Percentiles rank a stretch among this genome's conserved stretches.
These are phyloP conservation scores for Yamadazyma membranifaciens DNA, from an alignment of 1,139 yeast genomes.

Conservation along the genomic window DNA sequence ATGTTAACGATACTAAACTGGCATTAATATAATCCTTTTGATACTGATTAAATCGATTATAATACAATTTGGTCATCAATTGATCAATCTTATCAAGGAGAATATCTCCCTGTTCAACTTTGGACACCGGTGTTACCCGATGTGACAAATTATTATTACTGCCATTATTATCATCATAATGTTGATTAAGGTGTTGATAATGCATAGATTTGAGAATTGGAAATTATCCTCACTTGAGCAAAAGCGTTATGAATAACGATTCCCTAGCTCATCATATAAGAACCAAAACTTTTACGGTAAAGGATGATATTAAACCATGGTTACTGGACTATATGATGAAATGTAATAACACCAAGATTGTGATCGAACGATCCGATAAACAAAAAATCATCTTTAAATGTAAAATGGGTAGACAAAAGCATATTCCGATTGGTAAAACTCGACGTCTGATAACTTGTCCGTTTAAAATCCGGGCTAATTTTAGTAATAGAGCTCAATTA, in stretches of 20 bases:
- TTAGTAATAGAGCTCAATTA: slow-evolving; percentile 48
- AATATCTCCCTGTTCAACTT: not conserved
- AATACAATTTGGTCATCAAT: slow-evolving; percentile 1
- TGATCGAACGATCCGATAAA: slow-evolving; percentile 69
- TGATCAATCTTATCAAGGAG: not conserved
- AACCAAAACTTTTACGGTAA: slow-evolving; percentile 16
- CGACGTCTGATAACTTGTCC: slow-evolving; percentile 51
- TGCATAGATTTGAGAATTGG: too few species aligned
- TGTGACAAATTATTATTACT: too few species aligned
- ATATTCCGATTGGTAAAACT: slow-evolving; percentile 16
- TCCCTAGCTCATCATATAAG: not conserved
- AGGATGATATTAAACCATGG: slow-evolving; percentile 65
- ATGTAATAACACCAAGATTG: slow-evolving; percentile 56
- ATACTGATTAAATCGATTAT: slow-evolving; percentile 5
- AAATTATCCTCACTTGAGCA: too few species aligned
- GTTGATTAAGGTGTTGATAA: too few species aligned
- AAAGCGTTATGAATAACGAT: not conserved
- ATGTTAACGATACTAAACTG: slow-evolving; percentile 10
- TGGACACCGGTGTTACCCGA: too few species aligned
- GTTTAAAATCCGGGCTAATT: slow-evolving; percentile 68
- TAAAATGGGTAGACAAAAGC: slow-evolving; percentile 31
- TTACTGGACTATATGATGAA: slow-evolving; percentile 44
- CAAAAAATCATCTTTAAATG: slow-evolving; percentile 71
- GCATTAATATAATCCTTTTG: slow-evolving; percentile 14
- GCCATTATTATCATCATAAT: too few species aligned